These are phyloP conservation scores for Penicillium herquei DNA, from an alignment of 495 filamentous ascomycete species.

Conservation along the genomic window DNA sequence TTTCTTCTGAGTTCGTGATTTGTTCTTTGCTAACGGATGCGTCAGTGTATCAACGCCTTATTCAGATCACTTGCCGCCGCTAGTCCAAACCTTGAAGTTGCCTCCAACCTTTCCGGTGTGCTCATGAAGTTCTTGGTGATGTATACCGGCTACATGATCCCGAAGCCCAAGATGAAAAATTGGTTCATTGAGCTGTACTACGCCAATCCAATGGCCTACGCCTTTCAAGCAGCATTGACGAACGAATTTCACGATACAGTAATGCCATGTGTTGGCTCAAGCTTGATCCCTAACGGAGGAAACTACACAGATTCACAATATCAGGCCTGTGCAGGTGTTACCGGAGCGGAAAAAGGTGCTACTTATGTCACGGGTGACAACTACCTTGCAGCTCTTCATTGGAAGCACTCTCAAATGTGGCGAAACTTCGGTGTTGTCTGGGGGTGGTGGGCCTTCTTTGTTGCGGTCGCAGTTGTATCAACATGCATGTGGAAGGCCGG, in stretches of 20 bases:
- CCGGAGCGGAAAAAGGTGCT: slow-evolving; percentile 43
- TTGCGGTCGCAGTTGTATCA: slow-evolving; percentile 28
- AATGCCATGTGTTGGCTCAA: slow-evolving; percentile 46
- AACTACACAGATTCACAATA: slow-evolving; percentile 28
- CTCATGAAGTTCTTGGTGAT: slow-evolving; percentile 46
- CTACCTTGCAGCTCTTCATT: slow-evolving; percentile 49
- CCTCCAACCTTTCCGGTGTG: slow-evolving; percentile 53
- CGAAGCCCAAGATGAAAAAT: slow-evolving; percentile 61
- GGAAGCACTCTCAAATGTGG: slow-evolving; percentile 43
- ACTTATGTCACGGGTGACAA: slow-evolving; percentile 42
- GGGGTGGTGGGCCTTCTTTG: slow-evolving; percentile 42
- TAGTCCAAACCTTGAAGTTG: slow-evolving; percentile 47
- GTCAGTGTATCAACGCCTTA: slow-evolving; percentile 45
- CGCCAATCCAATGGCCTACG: slow-evolving; percentile 70
- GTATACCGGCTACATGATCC: slow-evolving; percentile 59
- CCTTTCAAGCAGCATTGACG: slow-evolving; percentile 63
- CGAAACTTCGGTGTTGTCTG: slow-evolving; percentile 45
- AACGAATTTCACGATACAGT: slow-evolving; percentile 61
- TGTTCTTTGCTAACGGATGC: slow-evolving; percentile 1
- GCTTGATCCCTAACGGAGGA: slow-evolving; percentile 41
- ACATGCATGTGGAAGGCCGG: slow-evolving; percentile 34
- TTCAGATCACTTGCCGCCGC: slow-evolving; percentile 49
- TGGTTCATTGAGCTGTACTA: slow-evolving; percentile 76
- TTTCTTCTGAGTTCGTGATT: not conserved
- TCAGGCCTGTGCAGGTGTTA: slow-evolving; percentile 53